A percentile compares a stretch with the other conserved stretches of the same genome.
Evolutionary conservation across 257 asterid species (phyloP).

Genomic region (Forsythia viridissima): DNA sequence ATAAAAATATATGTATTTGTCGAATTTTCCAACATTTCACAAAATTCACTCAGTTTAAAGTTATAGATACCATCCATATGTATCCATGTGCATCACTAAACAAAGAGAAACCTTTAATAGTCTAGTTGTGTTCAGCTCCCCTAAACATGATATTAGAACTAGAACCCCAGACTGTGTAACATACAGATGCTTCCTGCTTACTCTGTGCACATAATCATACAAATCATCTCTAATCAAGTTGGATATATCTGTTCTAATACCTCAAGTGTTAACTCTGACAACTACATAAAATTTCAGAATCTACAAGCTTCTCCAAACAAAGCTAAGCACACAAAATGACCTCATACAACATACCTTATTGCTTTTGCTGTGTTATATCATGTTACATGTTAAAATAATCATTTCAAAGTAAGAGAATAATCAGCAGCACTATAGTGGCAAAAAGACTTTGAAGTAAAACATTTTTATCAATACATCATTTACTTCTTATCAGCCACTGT

Average conservation of each 20-base stretch:
- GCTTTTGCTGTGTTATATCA: background rate
- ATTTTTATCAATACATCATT: background rate
- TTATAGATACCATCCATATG: background rate
- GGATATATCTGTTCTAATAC: background rate
- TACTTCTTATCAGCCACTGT: slow-evolving; percentile 5
- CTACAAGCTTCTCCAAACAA: slow-evolving; percentile 1
- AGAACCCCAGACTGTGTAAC: too few species aligned
- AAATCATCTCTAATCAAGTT: background rate
- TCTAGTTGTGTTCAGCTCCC: too few species aligned
- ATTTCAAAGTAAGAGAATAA: slow-evolving; percentile 17
- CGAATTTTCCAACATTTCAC: background rate
- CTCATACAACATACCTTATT: slow-evolving; percentile 4
- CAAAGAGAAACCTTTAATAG: too few species aligned
- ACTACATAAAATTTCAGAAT: background rate
- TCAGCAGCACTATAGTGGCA: slow-evolving; percentile 1
- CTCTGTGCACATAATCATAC: background rate
- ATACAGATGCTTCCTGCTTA: background rate
- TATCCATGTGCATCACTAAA: background rate
- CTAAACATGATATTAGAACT: too few species aligned
- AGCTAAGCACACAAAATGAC: background rate
- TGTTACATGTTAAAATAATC: slow-evolving; percentile 8
- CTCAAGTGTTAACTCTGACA: background rate
- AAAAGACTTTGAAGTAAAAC: background rate
- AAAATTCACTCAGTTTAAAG: background rate
- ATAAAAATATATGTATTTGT: background rate